Evolutionary conservation across 257 asterid species (phyloP).

Genomic region (Jacaranda mimosifolia): DNA sequence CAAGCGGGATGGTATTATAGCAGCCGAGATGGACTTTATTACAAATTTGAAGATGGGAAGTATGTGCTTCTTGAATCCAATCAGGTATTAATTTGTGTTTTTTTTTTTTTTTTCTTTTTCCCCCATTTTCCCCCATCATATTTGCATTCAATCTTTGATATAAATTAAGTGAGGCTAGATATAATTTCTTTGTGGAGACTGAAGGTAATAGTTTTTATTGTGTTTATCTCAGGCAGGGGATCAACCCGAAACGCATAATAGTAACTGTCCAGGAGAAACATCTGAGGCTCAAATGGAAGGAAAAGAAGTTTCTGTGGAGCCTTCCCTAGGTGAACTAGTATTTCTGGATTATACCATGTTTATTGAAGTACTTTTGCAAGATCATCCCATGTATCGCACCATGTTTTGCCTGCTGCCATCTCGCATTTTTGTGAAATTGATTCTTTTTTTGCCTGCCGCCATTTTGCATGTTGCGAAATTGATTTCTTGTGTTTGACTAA

Average conservation of each 20-base stretch:
- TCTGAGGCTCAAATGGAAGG: constrained; percentile 47
- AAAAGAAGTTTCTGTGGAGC: constrained; percentile 41
- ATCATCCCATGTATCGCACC: not conserved
- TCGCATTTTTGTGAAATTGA: not conserved
- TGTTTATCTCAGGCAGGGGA: constrained; percentile 50
- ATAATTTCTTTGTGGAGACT: constrained; percentile 7
- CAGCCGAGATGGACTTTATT: constrained; percentile 80
- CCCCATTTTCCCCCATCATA: not conserved
- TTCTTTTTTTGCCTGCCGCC: too few species aligned
- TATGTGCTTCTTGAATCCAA: constrained; percentile 67
- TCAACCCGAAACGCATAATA: constrained; percentile 41
- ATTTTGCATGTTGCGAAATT: too few species aligned
- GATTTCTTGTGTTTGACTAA: too few species aligned
- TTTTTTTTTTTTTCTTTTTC: not conserved
- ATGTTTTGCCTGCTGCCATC: not conserved
- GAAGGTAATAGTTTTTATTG: constrained; percentile 12
- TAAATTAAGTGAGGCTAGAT: not conserved
- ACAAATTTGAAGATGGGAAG: constrained; percentile 87
- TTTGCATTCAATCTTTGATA: not conserved
- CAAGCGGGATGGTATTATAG: constrained; percentile 90
- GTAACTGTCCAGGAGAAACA: constrained; percentile 37
- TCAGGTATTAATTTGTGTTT: constrained; percentile 50
- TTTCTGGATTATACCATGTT: constrained; percentile 16
- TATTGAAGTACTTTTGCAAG: not conserved
- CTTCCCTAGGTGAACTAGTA: constrained; percentile 53